Conservation (phyloP, 345 rosid species). For the Acer campestre region DNA sequence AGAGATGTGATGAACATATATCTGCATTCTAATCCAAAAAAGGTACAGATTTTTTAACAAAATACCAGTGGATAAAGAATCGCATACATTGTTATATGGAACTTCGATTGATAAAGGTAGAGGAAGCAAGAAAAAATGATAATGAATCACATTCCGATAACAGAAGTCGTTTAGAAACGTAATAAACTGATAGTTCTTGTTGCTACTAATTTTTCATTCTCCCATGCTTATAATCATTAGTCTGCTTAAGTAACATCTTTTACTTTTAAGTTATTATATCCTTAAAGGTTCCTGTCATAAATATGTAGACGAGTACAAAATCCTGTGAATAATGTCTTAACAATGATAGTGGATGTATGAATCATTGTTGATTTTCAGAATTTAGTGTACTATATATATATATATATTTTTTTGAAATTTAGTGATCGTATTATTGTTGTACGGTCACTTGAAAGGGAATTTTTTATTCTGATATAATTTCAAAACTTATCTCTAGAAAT, state of each 20-base stretch:
- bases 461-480: background rate
- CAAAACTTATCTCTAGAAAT: background rate
- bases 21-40: too few species aligned
- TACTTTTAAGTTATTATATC: background rate
- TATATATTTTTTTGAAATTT: too few species aligned
- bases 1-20: too few species aligned
- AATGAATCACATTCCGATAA: conserved; percentile 7
- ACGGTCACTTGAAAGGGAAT: background rate
- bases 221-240: background rate
- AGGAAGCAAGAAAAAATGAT: too few species aligned
- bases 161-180: background rate
- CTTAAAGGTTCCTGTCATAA: background rate
- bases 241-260: background rate
- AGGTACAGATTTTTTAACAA: too few species aligned
- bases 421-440: too few species aligned
- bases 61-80: too few species aligned
- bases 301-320: background rate
- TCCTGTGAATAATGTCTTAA: background rate
- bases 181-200: background rate
- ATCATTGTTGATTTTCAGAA: background rate
- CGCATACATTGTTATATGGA: too few species aligned
- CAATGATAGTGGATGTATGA: background rate
- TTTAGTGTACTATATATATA: background rate
- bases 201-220: too few species aligned
- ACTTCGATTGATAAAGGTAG: too few species aligned